These are phyloP conservation scores for Penicillium sp. DNA, from an alignment of 2,329 filamentous ascomycete genomes.

Conservation along the genomic window DNA sequence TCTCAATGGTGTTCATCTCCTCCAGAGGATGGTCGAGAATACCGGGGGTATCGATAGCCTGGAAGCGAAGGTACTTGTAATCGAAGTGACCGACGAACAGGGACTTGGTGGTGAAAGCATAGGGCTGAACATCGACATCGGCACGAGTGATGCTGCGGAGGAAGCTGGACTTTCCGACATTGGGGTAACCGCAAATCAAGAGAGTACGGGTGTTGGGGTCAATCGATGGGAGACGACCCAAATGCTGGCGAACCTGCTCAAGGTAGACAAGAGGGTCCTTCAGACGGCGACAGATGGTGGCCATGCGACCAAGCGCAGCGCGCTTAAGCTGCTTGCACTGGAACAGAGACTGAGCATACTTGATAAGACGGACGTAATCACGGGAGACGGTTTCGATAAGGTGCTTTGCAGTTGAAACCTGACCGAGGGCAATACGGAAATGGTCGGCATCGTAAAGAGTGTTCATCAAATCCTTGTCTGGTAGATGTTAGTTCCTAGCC, in stretches of 20 bases:
- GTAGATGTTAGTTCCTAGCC: slow-evolving; percentile 17
- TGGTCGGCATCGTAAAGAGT: slow-evolving; percentile 98
- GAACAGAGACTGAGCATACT: slow-evolving; percentile 95
- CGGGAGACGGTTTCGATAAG: slow-evolving; percentile 93
- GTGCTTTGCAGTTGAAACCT: slow-evolving; percentile 93
- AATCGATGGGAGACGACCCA: slow-evolving; percentile 96
- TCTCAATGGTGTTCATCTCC: slow-evolving; percentile 99
- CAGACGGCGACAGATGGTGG: slow-evolving; percentile 88
- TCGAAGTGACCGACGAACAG: slow-evolving; percentile 97
- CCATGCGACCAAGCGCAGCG: slow-evolving; percentile 95
- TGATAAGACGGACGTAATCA: slow-evolving; percentile 93
- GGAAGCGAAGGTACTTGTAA: slow-evolving; percentile 87
- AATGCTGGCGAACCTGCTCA: slow-evolving; percentile 93
- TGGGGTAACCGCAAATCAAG: slow-evolving; percentile 95
- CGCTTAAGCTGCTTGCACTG: slow-evolving; percentile 99
- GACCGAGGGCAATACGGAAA: slow-evolving; percentile 93
- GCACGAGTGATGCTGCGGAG: slow-evolving; percentile 86
- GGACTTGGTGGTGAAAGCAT: slow-evolving; percentile 97
- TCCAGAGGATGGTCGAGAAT: slow-evolving; percentile 96
- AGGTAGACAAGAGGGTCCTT: slow-evolving; percentile 95
- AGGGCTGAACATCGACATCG: slow-evolving; percentile 95
- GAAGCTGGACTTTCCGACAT: slow-evolving; percentile 97
- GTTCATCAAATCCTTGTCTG: slow-evolving; percentile 81
- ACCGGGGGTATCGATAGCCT: slow-evolving; percentile 97
- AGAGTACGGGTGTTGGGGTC: slow-evolving; percentile 96